phyloP scores from a whole-genome alignment of 2,329 filamentous ascomycete species.

The Curvularia spicifera region DNA sequence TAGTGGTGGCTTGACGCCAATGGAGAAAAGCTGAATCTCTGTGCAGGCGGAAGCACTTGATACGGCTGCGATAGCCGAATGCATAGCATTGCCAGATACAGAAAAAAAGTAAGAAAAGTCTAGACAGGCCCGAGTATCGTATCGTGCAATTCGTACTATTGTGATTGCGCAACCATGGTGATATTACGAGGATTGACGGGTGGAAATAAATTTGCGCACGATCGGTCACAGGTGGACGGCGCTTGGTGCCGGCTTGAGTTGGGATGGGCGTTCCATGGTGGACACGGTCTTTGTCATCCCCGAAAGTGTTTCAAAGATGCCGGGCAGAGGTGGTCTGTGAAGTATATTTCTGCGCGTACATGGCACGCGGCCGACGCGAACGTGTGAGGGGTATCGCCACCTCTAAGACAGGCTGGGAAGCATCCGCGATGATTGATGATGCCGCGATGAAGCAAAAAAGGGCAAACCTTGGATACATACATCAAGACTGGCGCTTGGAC shows the following conservation, averaged over 20 bases:
- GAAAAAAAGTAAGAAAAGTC: background rate
- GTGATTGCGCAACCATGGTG: slow-evolving; percentile 6
- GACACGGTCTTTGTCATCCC: slow-evolving; percentile 2
- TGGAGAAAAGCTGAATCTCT: slow-evolving; percentile 3
- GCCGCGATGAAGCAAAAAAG: slow-evolving; percentile 26
- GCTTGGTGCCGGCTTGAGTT: slow-evolving; percentile 2
- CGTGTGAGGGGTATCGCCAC: slow-evolving; percentile 13
- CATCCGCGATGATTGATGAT: slow-evolving; percentile 21
- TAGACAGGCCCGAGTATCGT: background rate
- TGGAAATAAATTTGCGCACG: slow-evolving; percentile 6
- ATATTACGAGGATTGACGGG: slow-evolving; percentile 8
- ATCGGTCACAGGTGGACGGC: background rate
- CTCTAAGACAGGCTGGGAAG: slow-evolving; percentile 18
- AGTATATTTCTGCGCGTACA: slow-evolving; percentile 13
- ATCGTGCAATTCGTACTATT: background rate
- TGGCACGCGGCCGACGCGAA: slow-evolving; percentile 20
- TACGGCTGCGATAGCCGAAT: slow-evolving; percentile 2
- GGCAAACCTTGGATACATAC: slow-evolving; percentile 27
- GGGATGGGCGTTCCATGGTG: slow-evolving; percentile 5
- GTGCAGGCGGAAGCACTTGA: slow-evolving; percentile 1
- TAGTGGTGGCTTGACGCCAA: slow-evolving; percentile 8
- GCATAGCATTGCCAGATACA: slow-evolving; percentile 1
- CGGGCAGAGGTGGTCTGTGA: slow-evolving; percentile 10
- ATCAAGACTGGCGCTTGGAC: slow-evolving; percentile 27
- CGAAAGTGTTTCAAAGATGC: slow-evolving; percentile 15